Evolutionary conservation across 805 yeast species (phyloP).

Genomic region (Candida montana): DNA sequence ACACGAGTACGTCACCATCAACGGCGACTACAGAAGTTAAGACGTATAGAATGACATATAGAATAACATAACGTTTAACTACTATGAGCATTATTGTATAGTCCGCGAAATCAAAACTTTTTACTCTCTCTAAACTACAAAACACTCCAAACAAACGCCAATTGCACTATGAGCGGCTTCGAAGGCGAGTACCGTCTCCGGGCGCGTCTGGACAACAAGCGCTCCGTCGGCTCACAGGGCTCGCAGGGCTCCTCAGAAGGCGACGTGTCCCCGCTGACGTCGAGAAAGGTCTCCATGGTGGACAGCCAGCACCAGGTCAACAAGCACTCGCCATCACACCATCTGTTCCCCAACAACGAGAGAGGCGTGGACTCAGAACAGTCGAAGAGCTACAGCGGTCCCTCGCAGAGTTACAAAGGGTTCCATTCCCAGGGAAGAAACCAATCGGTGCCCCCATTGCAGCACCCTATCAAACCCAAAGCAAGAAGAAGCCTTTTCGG

Average conservation of each 20-base stretch:
- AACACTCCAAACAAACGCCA: neutral
- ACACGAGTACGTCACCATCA: conserved; percentile 85
- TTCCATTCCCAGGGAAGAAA: conserved; percentile 24
- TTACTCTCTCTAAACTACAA: too few species aligned
- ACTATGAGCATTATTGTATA: too few species aligned
- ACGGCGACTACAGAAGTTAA: conserved; percentile 67
- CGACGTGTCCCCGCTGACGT: conserved; percentile 17
- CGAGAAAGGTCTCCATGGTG: conserved; percentile 23
- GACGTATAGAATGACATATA: neutral
- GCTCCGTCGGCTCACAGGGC: conserved; percentile 16
- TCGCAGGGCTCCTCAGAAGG: conserved; percentile 14
- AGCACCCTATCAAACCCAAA: conserved; percentile 44
- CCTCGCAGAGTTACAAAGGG: conserved; percentile 25
- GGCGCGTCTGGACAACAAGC: conserved; percentile 8
- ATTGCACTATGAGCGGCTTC: conserved; percentile 1
- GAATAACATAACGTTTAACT: too few species aligned
- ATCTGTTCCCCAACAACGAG: neutral
- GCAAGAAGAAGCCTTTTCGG: conserved; percentile 23
- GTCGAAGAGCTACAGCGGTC: conserved; percentile 6
- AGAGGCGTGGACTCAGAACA: neutral
- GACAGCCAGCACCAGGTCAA: conserved; percentile 6
- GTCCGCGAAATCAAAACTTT: too few species aligned
- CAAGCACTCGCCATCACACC: neutral
- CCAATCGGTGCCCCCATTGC: conserved; percentile 38
- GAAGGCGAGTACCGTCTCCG: conserved; percentile 12